These are phyloP conservation scores for Exsudoporus frostii DNA, from an alignment of 768 basidiomycete species.

Conservation along the genomic window DNA sequence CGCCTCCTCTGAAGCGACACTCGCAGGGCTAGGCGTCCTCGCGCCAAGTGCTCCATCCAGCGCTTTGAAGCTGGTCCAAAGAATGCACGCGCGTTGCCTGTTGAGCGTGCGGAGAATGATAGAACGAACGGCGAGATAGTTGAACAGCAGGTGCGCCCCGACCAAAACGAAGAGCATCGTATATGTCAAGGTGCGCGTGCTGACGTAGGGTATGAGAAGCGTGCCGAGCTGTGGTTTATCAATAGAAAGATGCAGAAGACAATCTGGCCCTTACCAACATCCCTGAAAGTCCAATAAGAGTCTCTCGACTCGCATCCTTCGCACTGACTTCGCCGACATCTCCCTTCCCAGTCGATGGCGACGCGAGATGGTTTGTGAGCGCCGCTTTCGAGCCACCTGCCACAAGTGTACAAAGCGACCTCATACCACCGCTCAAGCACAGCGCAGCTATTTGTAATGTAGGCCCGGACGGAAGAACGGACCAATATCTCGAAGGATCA, in stretches of 20 bases:
- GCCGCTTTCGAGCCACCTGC: constrained; percentile 71
- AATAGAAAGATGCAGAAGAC: not conserved
- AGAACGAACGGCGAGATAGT: constrained; percentile 58
- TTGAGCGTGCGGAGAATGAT: constrained; percentile 58
- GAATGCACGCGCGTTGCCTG: constrained; percentile 52
- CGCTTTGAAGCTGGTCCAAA: constrained; percentile 39
- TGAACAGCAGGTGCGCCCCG: constrained; percentile 51
- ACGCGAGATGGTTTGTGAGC: constrained; percentile 63
- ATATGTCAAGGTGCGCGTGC: constrained; percentile 47
- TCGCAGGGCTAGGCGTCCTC: constrained; percentile 31
- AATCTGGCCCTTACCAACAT: constrained; percentile 50
- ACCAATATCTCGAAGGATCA: constrained; percentile 30
- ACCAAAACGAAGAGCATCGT: constrained; percentile 49
- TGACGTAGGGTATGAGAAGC: constrained; percentile 54
- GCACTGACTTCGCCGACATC: constrained; percentile 72
- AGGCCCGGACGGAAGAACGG: constrained; percentile 27
- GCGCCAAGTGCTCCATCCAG: constrained; percentile 5
- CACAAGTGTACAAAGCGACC: constrained; percentile 59
- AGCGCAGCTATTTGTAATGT: constrained; percentile 46
- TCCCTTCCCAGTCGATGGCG: constrained; percentile 46
- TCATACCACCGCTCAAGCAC: constrained; percentile 57
- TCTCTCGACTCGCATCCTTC: constrained; percentile 72
- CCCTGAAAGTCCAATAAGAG: constrained; percentile 61
- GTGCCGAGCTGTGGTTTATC: constrained; percentile 48
- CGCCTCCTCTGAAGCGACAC: constrained; percentile 42